These are phyloP conservation scores for Penicillium nordicum DNA, from an alignment of 2,329 filamentous ascomycete genomes.

Conservation along the genomic window DNA sequence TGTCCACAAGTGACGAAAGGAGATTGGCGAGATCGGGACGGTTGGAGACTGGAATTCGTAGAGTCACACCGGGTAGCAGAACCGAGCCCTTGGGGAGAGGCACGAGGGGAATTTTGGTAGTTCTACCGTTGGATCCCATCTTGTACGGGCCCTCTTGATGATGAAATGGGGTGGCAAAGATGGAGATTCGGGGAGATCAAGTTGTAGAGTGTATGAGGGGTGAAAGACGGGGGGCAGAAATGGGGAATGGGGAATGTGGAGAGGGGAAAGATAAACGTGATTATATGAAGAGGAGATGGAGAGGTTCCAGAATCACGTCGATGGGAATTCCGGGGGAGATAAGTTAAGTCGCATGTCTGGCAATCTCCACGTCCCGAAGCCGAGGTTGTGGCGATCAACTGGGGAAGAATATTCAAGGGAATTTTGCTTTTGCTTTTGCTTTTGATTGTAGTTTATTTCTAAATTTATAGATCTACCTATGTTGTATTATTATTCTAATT, in stretches of 20 bases:
- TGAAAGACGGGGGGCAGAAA: background rate
- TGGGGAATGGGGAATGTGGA: background rate
- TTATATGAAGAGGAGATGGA: constrained; percentile 7
- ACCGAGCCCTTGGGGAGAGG: constrained; percentile 77
- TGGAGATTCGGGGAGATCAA: background rate
- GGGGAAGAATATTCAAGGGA: background rate
- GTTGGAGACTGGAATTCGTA: constrained; percentile 78
- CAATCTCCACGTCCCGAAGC: constrained; percentile 35
- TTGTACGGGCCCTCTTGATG: constrained; percentile 8
- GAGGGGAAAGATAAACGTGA: background rate
- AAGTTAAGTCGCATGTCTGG: constrained; percentile 28
- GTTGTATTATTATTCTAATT: background rate
- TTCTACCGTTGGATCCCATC: constrained; percentile 40
- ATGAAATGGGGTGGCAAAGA: constrained; percentile 11
- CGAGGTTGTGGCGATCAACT: constrained; percentile 33
- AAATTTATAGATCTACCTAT: background rate
- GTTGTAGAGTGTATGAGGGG: background rate
- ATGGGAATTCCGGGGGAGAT: constrained; percentile 31
- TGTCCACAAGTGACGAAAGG: constrained; percentile 78
- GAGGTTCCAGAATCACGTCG: constrained; percentile 34
- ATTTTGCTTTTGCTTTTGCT: constrained; percentile 1
- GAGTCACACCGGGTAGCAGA: constrained; percentile 78
- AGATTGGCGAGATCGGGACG: constrained; percentile 86
- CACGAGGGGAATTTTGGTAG: constrained; percentile 66
- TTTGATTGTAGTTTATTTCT: background rate